These are phyloP conservation scores for Fonsecaea multimorphosa DNA, from an alignment of 2,329 filamentous ascomycete genomes.

Conservation along the genomic window DNA sequence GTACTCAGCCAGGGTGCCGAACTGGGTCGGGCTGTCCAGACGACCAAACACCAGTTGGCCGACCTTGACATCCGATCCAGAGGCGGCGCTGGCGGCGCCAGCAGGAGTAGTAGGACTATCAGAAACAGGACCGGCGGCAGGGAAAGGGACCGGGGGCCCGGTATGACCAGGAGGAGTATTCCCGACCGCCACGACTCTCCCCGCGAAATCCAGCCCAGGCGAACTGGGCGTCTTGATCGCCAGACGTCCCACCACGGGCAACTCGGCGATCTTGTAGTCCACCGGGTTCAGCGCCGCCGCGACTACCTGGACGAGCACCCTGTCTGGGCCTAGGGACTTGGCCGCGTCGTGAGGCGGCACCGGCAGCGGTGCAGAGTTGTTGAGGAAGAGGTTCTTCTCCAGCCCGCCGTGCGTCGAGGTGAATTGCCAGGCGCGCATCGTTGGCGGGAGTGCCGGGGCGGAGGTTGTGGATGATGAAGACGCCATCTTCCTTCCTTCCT, in stretches of 20 bases:
- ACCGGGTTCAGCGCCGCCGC: slow-evolving; percentile 64
- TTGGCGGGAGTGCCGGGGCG: slow-evolving; percentile 39
- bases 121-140: too few species aligned
- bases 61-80: slow-evolving; percentile 38
- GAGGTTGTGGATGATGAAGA: neutral
- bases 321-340: slow-evolving; percentile 46
- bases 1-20: slow-evolving; percentile 56
- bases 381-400: slow-evolving; percentile 60
- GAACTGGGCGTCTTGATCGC: slow-evolving; percentile 52
- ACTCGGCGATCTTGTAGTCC: slow-evolving; percentile 68
- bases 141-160: too few species aligned
- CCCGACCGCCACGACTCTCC: slow-evolving; percentile 49
- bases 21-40: slow-evolving; percentile 41
- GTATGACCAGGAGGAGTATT: slow-evolving; percentile 35
- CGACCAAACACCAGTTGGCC: slow-evolving; percentile 58
- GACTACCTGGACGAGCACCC: slow-evolving; percentile 63
- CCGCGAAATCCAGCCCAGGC: slow-evolving; percentile 60
- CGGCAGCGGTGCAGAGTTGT: slow-evolving; percentile 51
- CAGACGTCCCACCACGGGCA: slow-evolving; percentile 50
- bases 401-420: slow-evolving; percentile 53
- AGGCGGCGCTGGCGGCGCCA: neutral
- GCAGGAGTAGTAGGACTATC: too few species aligned
- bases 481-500: neutral
- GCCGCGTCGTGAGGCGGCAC: slow-evolving; percentile 45
- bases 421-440: slow-evolving; percentile 67